phyloP scores from a whole-genome alignment of 2,329 filamentous ascomycete species.

The Colletotrichum musicola region DNA sequence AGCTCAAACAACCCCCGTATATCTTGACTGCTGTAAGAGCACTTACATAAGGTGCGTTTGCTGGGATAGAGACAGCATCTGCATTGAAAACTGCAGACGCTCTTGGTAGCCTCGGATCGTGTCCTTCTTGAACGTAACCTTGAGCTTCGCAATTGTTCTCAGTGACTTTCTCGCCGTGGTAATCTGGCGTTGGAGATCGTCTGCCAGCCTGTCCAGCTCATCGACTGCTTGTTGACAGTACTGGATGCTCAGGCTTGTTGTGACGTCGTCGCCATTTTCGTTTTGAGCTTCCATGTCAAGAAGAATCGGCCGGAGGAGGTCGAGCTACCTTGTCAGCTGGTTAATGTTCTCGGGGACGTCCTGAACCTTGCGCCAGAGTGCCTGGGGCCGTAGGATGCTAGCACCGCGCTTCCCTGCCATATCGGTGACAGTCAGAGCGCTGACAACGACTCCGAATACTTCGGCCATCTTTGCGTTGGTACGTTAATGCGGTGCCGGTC shows the following conservation, averaged over 20 bases:
- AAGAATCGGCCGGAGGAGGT: background rate
- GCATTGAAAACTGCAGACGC: too few species aligned
- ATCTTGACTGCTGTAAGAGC: too few species aligned
- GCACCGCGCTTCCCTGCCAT: slow-evolving; percentile 18
- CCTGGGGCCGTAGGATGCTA: slow-evolving; percentile 14
- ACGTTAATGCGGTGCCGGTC: too few species aligned
- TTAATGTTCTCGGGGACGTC: slow-evolving; percentile 17
- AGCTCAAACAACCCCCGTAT: too few species aligned
- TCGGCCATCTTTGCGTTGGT: slow-evolving; percentile 11
- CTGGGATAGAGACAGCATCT: too few species aligned
- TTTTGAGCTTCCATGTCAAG: background rate
- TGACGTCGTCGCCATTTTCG: background rate
- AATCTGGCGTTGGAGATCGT: too few species aligned
- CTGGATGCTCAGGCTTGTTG: background rate
- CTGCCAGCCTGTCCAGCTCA: slow-evolving; percentile 3
- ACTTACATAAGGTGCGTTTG: too few species aligned
- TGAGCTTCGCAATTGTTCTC: too few species aligned
- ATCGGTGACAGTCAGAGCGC: slow-evolving; percentile 24
- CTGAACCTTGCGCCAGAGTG: slow-evolving; percentile 23
- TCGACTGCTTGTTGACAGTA: slow-evolving; percentile 9
- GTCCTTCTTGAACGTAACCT: too few species aligned
- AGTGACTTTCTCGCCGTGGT: too few species aligned
- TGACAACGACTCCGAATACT: slow-evolving; percentile 19
- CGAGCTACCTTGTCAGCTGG: slow-evolving; percentile 5
- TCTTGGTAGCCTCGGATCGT: too few species aligned